Conservation (phyloP, 345 rosid species). For the Aurinia saxatilis region DNA sequence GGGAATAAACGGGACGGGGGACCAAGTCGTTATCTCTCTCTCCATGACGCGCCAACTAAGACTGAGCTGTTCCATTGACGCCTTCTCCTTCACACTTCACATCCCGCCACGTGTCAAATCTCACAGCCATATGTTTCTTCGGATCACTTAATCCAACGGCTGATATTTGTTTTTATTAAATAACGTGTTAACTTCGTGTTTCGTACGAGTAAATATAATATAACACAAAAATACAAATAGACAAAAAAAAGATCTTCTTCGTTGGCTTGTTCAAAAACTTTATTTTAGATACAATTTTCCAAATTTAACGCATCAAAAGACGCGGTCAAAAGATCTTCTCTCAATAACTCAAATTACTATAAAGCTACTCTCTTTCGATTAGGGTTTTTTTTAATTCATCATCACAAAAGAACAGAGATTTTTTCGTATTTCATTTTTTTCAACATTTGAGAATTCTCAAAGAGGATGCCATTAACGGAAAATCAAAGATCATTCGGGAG, state of each 20-base stretch:
- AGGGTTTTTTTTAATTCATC: background rate
- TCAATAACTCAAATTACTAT: no score
- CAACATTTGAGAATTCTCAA: no score
- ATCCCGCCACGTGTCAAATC: conserved; percentile 12
- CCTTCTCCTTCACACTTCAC: conserved; percentile 22
- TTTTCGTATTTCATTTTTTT: no score
- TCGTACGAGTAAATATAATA: conserved; percentile 2
- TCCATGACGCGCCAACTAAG: conserved; percentile 21
- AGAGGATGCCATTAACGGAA: conserved; percentile 52
- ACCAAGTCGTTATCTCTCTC: conserved; percentile 20
- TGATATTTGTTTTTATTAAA: background rate
- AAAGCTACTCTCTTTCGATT: background rate
- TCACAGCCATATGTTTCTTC: background rate
- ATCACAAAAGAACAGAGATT: no score
- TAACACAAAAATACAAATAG: background rate
- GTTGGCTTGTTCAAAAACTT: conserved; percentile 7
- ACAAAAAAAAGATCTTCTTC: conserved; percentile 9
- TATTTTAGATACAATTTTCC: background rate
- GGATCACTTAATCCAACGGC: background rate
- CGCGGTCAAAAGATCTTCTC: conserved; percentile 11
- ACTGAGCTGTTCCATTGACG: conserved; percentile 22
- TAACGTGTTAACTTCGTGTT: conserved; percentile 24
- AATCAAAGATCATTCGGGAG: conserved; percentile 44
- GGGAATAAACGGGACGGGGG: background rate
- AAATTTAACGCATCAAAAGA: background rate